These are phyloP conservation scores for Trichoderma semiorbis DNA, from an alignment of 2,329 filamentous ascomycete species.

Conservation along the genomic window DNA sequence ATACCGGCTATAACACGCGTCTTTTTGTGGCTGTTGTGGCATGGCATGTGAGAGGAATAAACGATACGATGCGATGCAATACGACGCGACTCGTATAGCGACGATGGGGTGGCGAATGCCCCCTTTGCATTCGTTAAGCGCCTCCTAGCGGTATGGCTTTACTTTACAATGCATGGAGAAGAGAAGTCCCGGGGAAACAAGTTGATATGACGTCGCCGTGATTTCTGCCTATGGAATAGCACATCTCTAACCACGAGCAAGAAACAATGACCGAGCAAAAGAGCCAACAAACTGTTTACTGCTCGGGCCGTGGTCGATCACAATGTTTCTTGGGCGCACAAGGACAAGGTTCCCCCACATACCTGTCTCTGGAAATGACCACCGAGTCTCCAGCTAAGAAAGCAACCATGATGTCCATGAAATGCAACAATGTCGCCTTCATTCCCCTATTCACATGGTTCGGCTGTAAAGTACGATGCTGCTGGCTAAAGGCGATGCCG, in stretches of 20 bases:
- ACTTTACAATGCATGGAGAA: neutral
- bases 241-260: neutral
- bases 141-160: neutral
- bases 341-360: neutral
- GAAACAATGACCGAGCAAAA: neutral
- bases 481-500: neutral
- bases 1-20: neutral
- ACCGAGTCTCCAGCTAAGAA: neutral
- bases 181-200: neutral
- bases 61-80: neutral
- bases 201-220: neutral
- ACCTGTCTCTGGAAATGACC: neutral
- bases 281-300: neutral
- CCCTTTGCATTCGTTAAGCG: neutral
- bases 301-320: conserved; percentile 8
- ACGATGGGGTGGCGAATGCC: neutral
- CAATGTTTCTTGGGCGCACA: conserved; percentile 2
- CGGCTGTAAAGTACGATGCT: neutral
- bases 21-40: neutral
- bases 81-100: neutral
- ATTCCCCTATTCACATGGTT: neutral
- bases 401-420: neutral
- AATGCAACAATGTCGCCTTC: neutral
- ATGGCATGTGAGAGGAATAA: neutral
- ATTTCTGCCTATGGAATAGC: neutral